A percentile compares a stretch with the other conserved stretches of the same genome.
phyloP scores from a whole-genome alignment of 2,329 filamentous ascomycete genomes.

The Microcyclosporella mali region DNA sequence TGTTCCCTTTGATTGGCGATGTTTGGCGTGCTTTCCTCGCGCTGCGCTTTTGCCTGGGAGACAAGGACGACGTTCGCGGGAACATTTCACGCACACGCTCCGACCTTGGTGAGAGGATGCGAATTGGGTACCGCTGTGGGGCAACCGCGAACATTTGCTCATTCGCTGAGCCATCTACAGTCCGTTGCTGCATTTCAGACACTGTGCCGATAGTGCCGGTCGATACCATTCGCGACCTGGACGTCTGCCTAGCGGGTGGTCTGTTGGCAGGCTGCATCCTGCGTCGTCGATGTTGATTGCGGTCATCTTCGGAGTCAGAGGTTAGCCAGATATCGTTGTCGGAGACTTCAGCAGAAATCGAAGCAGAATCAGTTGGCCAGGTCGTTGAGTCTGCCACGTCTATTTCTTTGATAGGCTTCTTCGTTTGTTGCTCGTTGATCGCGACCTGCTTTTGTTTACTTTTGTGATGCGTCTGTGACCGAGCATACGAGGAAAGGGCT shows the following conservation, averaged over 20 bases:
- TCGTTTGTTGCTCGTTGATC: neutral
- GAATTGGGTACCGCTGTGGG: constrained; percentile 10
- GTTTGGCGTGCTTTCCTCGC: neutral
- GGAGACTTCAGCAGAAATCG: constrained; percentile 8
- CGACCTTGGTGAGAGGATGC: constrained; percentile 18
- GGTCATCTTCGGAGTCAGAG: constrained; percentile 20
- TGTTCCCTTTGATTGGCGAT: constrained; percentile 1
- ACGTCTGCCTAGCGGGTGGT: constrained; percentile 20
- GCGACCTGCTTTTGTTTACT: neutral
- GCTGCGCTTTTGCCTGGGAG: constrained; percentile 8
- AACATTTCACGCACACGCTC: constrained; percentile 25
- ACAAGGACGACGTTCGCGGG: constrained; percentile 25
- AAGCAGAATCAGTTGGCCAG: constrained; percentile 21
- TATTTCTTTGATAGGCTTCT: constrained; percentile 1
- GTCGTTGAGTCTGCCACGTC: constrained; percentile 5
- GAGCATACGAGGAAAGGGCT: constrained; percentile 8
- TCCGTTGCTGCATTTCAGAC: neutral
- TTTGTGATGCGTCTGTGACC: neutral
- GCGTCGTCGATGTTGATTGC: constrained; percentile 3
- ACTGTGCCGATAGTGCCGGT: constrained; percentile 17
- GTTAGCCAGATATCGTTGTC: constrained; percentile 30
- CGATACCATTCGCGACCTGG: constrained; percentile 12
- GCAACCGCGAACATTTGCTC: constrained; percentile 18
- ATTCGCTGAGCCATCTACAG: constrained; percentile 15
- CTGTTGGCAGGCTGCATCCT: constrained; percentile 3